Base-by-base conservation (phyloP, 2,329 filamentous ascomycete species). In the Talaromyces islandicus region DNA sequence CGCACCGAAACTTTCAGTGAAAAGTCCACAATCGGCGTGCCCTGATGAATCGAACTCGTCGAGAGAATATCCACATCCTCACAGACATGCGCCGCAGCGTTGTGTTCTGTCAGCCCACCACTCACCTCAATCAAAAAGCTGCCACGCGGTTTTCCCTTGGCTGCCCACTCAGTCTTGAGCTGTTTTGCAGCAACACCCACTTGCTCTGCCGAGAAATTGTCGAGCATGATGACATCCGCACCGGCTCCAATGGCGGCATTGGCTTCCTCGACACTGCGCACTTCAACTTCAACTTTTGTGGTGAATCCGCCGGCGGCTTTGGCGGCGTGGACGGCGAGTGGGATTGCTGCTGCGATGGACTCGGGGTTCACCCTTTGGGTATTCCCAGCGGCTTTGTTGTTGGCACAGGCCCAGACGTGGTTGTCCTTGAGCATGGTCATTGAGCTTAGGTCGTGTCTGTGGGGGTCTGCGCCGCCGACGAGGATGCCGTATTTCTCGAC, bases 371-470 rank as follows among this genome's bases (percentile, higher is more conserved):
- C 63, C n/a, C 61, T 63, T 19, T 63, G 21, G 48, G 67, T 65
- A 1, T 57, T 62, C 7, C 17, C 3, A 21, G 21, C 35, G 10
- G 51, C 66, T 67, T 66, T 60, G 61, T 77, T 76, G 58, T 77
- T 73, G 55, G 88, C 88, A 58, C 89, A 88, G 64, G 91, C 91
- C 89, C 93, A 97, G 60, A 99, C 88, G 77, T 99, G 94, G 77
- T 99, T 99, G 77, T 99, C 94, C 80, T 99, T 99, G 65, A 99
- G 83, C 94, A 99, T 99, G 60, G 92, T 92, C 94, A 99, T 97
- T 65, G 88, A 85, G 73, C 87, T 90, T 60, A 99, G 81, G 73
- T 99, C 94, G 77, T 96, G 91, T 32, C 94, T 83, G 75, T 99
- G 94, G 2, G 88, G 85, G 76, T 99, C 94, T 17, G 91, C 92